These are phyloP conservation scores for Manihot esculenta DNA, from an alignment of 441 rosid genomes.

Conservation along the genomic window DNA sequence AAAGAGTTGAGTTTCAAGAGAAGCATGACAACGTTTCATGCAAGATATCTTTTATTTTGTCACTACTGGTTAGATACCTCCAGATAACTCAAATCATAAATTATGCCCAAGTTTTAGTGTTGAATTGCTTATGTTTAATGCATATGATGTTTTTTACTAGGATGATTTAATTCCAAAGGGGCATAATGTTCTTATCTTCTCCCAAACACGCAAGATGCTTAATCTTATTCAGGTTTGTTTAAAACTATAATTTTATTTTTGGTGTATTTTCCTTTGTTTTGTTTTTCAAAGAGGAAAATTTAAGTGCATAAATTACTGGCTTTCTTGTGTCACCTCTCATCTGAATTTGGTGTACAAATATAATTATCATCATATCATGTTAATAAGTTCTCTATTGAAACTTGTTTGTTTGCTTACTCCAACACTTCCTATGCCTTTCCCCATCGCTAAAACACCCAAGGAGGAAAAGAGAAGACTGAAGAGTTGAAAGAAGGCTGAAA, in stretches of 20 bases:
- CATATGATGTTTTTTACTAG: constrained; percentile 37
- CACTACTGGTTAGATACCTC: constrained; percentile 63
- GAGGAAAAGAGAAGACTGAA: too few species aligned
- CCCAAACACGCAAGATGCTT: constrained; percentile 98
- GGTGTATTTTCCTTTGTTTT: neutral
- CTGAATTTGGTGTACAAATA: neutral
- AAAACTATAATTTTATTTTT: constrained; percentile 9
- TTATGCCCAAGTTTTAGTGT: constrained; percentile 19
- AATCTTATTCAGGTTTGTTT: constrained; percentile 84
- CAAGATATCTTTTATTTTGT: constrained; percentile 82
- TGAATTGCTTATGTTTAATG: constrained; percentile 18
- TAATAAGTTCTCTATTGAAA: neutral
- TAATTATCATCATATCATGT: neutral
- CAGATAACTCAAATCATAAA: neutral
- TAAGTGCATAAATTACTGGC: neutral
- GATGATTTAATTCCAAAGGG: constrained; percentile 78
- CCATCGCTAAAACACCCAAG: too few species aligned
- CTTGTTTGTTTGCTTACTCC: too few species aligned
- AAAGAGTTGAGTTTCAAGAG: constrained; percentile 68
- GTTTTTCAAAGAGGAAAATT: neutral
- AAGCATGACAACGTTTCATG: constrained; percentile 80
- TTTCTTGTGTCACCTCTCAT: neutral
- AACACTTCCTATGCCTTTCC: too few species aligned
- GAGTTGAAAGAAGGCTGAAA: too few species aligned
- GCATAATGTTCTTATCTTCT: constrained; percentile 89